Evolutionary conservation across 2,329 filamentous ascomycete genomes (phyloP).

Genomic region (Claviceps capensis): DNA sequence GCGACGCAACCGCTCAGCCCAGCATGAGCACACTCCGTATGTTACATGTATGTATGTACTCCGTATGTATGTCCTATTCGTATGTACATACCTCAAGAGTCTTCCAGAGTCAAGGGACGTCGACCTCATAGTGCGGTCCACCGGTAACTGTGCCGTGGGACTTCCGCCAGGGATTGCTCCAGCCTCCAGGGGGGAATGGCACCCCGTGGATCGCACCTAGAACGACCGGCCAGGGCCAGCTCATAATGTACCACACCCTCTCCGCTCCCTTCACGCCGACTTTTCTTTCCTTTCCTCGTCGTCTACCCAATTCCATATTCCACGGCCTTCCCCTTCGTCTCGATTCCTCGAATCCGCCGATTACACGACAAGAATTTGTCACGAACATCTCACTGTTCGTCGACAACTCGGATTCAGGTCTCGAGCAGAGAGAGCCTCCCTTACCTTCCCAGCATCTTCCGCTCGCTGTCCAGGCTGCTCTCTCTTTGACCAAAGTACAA

Average conservation of each 20-base stretch:
- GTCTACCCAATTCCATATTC: slow-evolving; percentile 7
- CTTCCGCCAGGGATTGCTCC: no score
- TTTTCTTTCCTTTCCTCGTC: slow-evolving; percentile 2
- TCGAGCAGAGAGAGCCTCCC: slow-evolving; percentile 17
- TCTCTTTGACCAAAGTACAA: slow-evolving; percentile 5
- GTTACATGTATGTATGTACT: no score
- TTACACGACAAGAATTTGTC: slow-evolving; percentile 20
- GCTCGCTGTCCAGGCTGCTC: slow-evolving; percentile 14
- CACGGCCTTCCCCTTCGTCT: slow-evolving; percentile 11
- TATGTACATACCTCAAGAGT: no score
- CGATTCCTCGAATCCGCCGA: slow-evolving; percentile 25
- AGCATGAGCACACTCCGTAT: no score
- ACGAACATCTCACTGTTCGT: slow-evolving; percentile 15
- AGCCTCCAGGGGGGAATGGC: no score
- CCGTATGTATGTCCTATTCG: no score
- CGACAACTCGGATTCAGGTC: slow-evolving; percentile 13
- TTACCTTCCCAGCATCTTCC: slow-evolving; percentile 13
- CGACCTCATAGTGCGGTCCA: no score
- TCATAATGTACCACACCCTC: neutral
- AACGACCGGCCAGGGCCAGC: no score
- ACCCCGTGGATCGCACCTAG: no score
- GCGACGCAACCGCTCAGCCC: no score
- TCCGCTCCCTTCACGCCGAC: neutral
- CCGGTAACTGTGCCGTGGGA: no score
- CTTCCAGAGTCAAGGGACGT: no score